phyloP scores from a whole-genome alignment of 2,329 filamentous ascomycete genomes.

The Epichloe gansuensis region DNA sequence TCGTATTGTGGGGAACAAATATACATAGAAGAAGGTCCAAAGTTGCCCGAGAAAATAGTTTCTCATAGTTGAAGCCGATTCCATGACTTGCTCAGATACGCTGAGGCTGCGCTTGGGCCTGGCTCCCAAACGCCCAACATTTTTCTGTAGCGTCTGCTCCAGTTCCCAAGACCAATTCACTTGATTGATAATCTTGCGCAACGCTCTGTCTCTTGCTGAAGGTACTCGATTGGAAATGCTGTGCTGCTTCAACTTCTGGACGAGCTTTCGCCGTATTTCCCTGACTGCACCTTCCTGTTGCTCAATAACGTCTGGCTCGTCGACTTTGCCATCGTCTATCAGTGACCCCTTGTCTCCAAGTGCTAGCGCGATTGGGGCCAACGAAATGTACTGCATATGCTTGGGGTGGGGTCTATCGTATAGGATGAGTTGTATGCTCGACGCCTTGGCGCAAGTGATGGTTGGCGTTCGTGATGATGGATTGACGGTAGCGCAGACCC shows the following conservation, averaged over 20 bases:
- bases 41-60: conserved; percentile 58
- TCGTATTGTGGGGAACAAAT: conserved; percentile 67
- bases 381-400: conserved; percentile 92
- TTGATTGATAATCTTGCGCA: conserved; percentile 77
- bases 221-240: conserved; percentile 66
- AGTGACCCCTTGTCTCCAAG: conserved; percentile 57
- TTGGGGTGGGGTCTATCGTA: conserved; percentile 78
- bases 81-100: conserved; percentile 86
- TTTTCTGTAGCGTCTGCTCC: conserved; percentile 74
- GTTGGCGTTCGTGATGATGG: conserved; percentile 46
- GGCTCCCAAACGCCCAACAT: conserved; percentile 72
- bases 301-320: conserved; percentile 60
- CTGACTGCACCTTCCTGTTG: conserved; percentile 46
- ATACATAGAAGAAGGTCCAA: conserved; percentile 59
- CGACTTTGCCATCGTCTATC: conserved; percentile 20
- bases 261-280: conserved; percentile 51
- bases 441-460: conserved; percentile 58
- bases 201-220: conserved; percentile 70
- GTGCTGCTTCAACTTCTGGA: conserved; percentile 81
- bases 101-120: conserved; percentile 76
- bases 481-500: conserved; percentile 50
- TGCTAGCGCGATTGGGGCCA: conserved; percentile 78
- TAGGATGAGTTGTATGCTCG: conserved; percentile 75
- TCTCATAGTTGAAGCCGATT: conserved; percentile 79
- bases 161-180: conserved; percentile 95